Percentiles rank a stretch among this genome's conserved stretches.
Conservation (phyloP, 2,329 filamentous ascomycete species). For the Ophiocordyceps polyrhachis-furcata region DNA sequence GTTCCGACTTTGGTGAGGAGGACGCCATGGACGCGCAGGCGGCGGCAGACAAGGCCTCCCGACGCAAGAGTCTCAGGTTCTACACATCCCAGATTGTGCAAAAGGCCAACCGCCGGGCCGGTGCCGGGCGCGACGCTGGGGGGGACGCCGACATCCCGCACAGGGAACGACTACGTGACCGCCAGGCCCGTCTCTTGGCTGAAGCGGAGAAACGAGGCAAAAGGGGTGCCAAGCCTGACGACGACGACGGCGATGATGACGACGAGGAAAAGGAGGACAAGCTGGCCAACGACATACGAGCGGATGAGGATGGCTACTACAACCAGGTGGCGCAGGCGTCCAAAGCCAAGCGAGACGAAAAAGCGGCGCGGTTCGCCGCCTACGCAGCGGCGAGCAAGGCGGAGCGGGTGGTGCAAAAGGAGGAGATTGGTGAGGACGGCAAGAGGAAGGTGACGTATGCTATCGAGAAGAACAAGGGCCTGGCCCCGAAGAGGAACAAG, state of each 20-base stretch:
- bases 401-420: conserved; percentile 43
- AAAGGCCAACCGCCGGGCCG: conserved; percentile 71
- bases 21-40: conserved; percentile 57
- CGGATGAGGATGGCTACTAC: conserved; percentile 65
- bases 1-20: conserved; percentile 90
- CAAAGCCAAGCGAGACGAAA: conserved; percentile 57
- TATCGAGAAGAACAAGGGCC: conserved; percentile 95
- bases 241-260: conserved; percentile 49
- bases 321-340: conserved; percentile 59
- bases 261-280: conserved; percentile 48
- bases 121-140: conserved; percentile 53
- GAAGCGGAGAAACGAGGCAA: conserved; percentile 72
- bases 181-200: conserved; percentile 70
- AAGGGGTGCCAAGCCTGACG: conserved; percentile 38
- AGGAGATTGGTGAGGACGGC: conserved; percentile 59
- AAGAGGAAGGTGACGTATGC: conserved; percentile 85
- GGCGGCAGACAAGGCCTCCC: conserved; percentile 69
- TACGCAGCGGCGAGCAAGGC: conserved; percentile 43
- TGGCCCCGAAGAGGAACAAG: conserved; percentile 81
- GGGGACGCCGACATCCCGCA: conserved; percentile 75
- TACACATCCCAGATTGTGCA: conserved; percentile 97
- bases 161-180: conserved; percentile 71
- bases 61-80: conserved; percentile 86
- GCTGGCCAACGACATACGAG: conserved; percentile 29
- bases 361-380: conserved; percentile 37